These are phyloP conservation scores for Stemphylium lycopersici DNA, from an alignment of 2,329 filamentous ascomycete species.

Conservation along the genomic window DNA sequence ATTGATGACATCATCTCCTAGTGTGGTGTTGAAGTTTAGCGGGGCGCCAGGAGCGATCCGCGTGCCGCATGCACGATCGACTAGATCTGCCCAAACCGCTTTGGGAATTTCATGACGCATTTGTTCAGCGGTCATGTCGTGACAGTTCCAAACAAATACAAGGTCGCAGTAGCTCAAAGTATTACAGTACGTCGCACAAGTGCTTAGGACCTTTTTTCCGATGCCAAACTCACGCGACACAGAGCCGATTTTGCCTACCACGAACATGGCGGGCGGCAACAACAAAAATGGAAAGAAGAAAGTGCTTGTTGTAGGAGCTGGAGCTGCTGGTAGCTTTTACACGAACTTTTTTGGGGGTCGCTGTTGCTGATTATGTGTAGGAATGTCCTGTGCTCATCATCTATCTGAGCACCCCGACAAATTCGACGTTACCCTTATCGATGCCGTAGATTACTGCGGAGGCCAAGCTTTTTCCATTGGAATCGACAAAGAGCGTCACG, in stretches of 20 bases:
- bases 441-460: slow-evolving; percentile 62
- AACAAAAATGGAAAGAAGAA: slow-evolving; percentile 39
- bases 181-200: not conserved
- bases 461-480: slow-evolving; percentile 66
- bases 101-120: slow-evolving; percentile 43
- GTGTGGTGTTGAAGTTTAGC: slow-evolving; percentile 8
- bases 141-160: slow-evolving; percentile 24
- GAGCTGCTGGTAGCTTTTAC: slow-evolving; percentile 45
- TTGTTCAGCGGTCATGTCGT: slow-evolving; percentile 22
- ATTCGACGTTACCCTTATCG: slow-evolving; percentile 60
- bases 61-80: slow-evolving; percentile 12
- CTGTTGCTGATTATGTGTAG: slow-evolving; percentile 32
- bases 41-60: slow-evolving; percentile 4
- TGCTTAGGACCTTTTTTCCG: slow-evolving; percentile 1
- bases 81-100: slow-evolving; percentile 28
- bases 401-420: slow-evolving; percentile 69
- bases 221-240: slow-evolving; percentile 33
- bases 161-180: not conserved
- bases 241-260: slow-evolving; percentile 40
- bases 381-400: slow-evolving; percentile 70
- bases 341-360: not conserved
- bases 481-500: slow-evolving; percentile 62
- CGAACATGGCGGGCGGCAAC: slow-evolving; percentile 39
- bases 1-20: slow-evolving; percentile 18
- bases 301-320: slow-evolving; percentile 49